Evolutionary conservation across 768 basidiomycete species (phyloP).

Genomic region (Tricholomella constricta): DNA sequence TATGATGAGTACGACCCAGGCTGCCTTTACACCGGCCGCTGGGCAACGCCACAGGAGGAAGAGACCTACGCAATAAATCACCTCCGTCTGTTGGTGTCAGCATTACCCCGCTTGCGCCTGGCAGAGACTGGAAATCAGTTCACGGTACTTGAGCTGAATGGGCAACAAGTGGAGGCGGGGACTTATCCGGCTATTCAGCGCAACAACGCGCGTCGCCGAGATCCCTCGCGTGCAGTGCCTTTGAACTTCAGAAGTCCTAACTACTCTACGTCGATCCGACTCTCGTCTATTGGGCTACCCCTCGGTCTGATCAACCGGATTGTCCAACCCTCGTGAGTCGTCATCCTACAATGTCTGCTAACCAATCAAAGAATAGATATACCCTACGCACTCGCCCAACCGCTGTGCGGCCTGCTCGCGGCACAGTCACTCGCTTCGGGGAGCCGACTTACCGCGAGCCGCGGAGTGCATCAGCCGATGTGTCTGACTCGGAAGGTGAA

Average conservation of each 20-base stretch:
- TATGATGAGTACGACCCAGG: background rate
- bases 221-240: conserved; percentile 16
- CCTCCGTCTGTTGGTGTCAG: background rate
- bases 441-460: background rate
- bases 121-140: background rate
- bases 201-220: background rate
- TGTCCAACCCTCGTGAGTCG: background rate
- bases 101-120: background rate
- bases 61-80: background rate
- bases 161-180: background rate
- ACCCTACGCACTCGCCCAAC: background rate
- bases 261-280: background rate
- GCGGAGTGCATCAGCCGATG: background rate
- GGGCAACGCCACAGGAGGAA: background rate
- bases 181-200: background rate
- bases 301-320: conserved; percentile 14
- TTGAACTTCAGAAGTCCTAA: conserved; percentile 6
- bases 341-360: background rate
- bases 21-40: background rate
- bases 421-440: background rate
- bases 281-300: background rate
- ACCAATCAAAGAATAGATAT: background rate
- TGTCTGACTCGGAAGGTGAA: background rate
- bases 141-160: background rate
- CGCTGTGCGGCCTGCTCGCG: background rate